Percentiles rank a stretch among this genome's conserved stretches.
phyloP scores from a whole-genome alignment of 2,329 filamentous ascomycete species.

The Chaetoscypha palmicola region DNA sequence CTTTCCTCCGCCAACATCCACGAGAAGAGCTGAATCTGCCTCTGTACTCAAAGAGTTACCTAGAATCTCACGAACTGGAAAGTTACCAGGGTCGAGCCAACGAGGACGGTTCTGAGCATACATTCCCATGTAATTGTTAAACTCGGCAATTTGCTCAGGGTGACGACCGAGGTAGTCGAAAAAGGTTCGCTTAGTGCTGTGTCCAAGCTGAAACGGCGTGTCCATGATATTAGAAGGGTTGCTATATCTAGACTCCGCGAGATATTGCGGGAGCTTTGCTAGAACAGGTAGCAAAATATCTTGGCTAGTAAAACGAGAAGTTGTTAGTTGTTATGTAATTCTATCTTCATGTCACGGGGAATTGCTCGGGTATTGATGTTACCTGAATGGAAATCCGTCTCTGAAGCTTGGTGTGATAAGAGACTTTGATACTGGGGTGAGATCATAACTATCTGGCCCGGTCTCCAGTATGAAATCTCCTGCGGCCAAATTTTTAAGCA shows the following conservation, averaged over 20 bases:
- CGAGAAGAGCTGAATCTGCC: background rate
- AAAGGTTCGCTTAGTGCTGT: background rate
- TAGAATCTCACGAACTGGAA: background rate
- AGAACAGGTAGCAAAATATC: background rate
- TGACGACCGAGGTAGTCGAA: background rate
- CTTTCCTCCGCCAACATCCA: slow-evolving; percentile 10
- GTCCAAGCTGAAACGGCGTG: background rate
- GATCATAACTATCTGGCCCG: no score
- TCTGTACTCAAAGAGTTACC: background rate
- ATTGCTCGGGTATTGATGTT: no score
- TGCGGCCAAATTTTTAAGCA: no score
- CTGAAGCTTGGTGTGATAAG: no score
- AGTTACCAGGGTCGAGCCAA: background rate
- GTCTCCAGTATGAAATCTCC: no score
- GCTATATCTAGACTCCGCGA: background rate
- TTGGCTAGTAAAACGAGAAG: background rate
- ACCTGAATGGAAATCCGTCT: no score
- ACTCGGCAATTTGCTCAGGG: background rate
- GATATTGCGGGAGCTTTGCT: background rate
- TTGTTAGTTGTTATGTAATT: background rate
- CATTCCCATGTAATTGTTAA: background rate
- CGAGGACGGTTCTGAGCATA: background rate
- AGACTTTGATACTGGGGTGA: no score
- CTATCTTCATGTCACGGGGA: no score
- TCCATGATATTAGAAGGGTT: background rate